phyloP scores from a whole-genome alignment of 345 rosid genomes.

The Euclidium syriacum region DNA sequence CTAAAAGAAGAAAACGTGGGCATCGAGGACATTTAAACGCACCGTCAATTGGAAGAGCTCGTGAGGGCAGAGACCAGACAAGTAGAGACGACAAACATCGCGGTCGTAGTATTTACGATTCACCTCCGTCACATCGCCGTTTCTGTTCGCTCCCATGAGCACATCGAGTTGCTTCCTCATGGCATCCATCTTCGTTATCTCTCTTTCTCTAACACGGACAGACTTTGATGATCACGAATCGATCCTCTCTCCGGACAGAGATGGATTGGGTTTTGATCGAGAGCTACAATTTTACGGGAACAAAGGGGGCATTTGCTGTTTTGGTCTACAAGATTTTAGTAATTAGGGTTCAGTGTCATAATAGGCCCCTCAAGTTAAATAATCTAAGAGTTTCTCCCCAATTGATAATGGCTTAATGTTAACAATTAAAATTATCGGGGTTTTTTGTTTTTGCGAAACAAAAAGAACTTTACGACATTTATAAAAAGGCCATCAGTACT shows the following conservation, averaged over 20 bases:
- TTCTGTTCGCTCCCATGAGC: conserved; percentile 97
- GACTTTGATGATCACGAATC: not conserved
- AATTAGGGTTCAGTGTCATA: conserved; percentile 13
- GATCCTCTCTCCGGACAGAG: conserved; percentile 11
- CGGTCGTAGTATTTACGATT: conserved; percentile 99
- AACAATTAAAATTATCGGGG: not conserved
- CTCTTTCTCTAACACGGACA: not conserved
- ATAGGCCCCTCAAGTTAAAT: not conserved
- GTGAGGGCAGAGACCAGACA: conserved; percentile 98
- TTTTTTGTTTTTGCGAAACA: no score
- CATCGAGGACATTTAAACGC: not conserved
- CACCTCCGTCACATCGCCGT: conserved; percentile 95
- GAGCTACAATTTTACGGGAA: not conserved
- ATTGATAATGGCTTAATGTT: not conserved
- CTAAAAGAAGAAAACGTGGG: not conserved
- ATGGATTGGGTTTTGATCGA: conserved; percentile 5
- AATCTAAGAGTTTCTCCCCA: not conserved
- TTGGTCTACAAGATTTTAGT: not conserved
- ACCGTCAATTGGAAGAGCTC: conserved; percentile 98
- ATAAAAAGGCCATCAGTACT: no score
- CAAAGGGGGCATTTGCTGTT: not conserved
- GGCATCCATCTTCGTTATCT: conserved; percentile 63
- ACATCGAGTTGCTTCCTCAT: conserved; percentile 99
- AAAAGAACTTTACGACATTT: no score
- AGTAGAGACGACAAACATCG: conserved; percentile 92